phyloP scores from a whole-genome alignment of 371 early-diverging fungal species.

The Amoeboaphelidium occidentale region DNA sequence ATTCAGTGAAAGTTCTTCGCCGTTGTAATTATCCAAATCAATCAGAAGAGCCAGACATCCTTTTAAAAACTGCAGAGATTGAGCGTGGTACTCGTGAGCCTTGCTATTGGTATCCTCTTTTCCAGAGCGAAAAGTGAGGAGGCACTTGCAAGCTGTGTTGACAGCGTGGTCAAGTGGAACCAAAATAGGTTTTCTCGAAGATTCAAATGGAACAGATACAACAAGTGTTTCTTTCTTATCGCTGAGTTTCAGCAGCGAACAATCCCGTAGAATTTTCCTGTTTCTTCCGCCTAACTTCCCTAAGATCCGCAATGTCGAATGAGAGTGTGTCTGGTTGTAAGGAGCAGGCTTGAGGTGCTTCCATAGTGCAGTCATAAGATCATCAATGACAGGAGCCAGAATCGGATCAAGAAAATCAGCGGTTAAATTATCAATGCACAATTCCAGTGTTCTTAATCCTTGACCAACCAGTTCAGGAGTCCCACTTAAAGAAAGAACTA shows the following conservation, averaged over 20 bases:
- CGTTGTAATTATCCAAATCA: slow-evolving; percentile 32
- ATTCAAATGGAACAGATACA: slow-evolving; percentile 31
- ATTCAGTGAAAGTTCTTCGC: too few species aligned
- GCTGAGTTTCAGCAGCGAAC: slow-evolving; percentile 26
- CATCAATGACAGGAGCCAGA: slow-evolving; percentile 71
- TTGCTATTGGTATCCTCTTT: too few species aligned
- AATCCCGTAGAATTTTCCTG: slow-evolving; percentile 41
- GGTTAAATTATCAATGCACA: slow-evolving; percentile 92
- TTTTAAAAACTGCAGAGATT: slow-evolving; percentile 44
- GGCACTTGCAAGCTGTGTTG: neutral
- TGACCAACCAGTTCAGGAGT: slow-evolving; percentile 78
- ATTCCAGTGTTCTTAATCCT: slow-evolving; percentile 85
- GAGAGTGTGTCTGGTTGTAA: slow-evolving; percentile 51
- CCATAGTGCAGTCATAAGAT: slow-evolving; percentile 77
- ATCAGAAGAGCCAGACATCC: slow-evolving; percentile 39
- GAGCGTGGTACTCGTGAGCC: too few species aligned
- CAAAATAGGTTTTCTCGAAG: slow-evolving; percentile 21
- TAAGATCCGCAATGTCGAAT: slow-evolving; percentile 70
- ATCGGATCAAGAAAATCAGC: slow-evolving; percentile 91
- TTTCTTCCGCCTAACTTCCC: slow-evolving; percentile 91
- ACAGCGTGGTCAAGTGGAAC: slow-evolving; percentile 15
- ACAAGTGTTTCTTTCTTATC: slow-evolving; percentile 28
- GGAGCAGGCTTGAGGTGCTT: slow-evolving; percentile 64
- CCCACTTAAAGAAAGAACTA: slow-evolving; percentile 75
- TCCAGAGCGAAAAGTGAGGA: slow-evolving; percentile 3